Conservation (phyloP, 73 alveolate genomes). For the Stentor coeruleus region DNA sequence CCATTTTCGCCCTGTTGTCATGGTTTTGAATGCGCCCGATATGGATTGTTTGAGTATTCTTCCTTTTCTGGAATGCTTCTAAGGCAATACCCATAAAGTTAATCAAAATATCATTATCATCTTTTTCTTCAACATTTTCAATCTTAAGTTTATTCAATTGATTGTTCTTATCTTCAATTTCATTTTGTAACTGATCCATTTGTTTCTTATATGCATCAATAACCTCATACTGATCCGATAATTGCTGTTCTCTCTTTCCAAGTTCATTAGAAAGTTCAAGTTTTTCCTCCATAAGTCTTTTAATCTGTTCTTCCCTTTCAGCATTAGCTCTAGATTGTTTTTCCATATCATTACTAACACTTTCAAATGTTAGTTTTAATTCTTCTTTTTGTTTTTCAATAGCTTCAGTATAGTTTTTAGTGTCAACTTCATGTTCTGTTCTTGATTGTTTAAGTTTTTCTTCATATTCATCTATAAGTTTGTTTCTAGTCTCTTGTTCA, state of each 20-base stretch:
- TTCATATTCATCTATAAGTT: slow-evolving; percentile 14
- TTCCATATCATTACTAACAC: neutral
- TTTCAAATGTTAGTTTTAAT: neutral
- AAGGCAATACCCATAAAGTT: neutral
- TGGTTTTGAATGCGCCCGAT: neutral
- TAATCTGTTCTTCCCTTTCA: neutral
- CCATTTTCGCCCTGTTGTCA: neutral
- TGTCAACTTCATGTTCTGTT: neutral
- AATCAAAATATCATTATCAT: neutral
- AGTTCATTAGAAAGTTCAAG: neutral
- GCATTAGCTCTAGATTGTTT: neutral
- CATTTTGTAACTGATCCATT: neutral
- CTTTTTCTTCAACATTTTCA: slow-evolving; percentile 4
- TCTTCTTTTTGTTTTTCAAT: neutral
- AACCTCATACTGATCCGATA: neutral
- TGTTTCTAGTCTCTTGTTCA: neutral
- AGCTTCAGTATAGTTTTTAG: neutral
- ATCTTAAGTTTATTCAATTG: neutral
- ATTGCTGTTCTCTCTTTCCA: neutral
- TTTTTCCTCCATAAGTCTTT: neutral
- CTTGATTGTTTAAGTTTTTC: neutral
- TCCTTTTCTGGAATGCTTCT: neutral
- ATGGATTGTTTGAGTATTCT: neutral
- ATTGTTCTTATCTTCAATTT: neutral
- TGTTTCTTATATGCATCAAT: neutral